These are phyloP conservation scores for Candida maris DNA, from an alignment of 805 yeast species.

Conservation along the genomic window DNA sequence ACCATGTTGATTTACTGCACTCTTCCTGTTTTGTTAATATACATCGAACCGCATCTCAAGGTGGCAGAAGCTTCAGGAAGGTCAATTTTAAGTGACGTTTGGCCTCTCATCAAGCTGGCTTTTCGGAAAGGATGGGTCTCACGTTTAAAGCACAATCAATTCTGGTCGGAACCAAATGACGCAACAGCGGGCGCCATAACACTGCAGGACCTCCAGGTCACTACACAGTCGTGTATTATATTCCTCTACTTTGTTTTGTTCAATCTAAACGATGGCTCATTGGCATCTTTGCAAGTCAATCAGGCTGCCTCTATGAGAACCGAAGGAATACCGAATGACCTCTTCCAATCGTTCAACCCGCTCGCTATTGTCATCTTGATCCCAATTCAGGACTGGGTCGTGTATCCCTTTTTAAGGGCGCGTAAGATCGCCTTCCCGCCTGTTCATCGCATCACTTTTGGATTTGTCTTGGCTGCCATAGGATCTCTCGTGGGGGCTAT, in stretches of 20 bases:
- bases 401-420: slow-evolving; percentile 45
- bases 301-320: slow-evolving; percentile 51
- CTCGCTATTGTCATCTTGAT: slow-evolving; percentile 47
- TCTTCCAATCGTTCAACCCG: slow-evolving; percentile 51
- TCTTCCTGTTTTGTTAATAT: slow-evolving; percentile 42
- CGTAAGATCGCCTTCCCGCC: slow-evolving; percentile 39
- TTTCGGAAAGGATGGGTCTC: slow-evolving; percentile 39
- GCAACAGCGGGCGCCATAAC: slow-evolving; percentile 22
- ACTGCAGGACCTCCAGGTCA: slow-evolving; percentile 40
- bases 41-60: slow-evolving; percentile 33
- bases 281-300: slow-evolving; percentile 44
- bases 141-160: slow-evolving; percentile 34
- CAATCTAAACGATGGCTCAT: slow-evolving; percentile 43
- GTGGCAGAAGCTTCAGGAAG: slow-evolving; percentile 38
- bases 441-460: slow-evolving; percentile 42
- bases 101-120: slow-evolving; percentile 35
- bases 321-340: slow-evolving; percentile 53
- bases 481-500: slow-evolving; percentile 48
- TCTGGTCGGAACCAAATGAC: slow-evolving; percentile 37
- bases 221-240: slow-evolving; percentile 42
- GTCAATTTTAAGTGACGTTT: slow-evolving; percentile 39
- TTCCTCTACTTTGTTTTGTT: slow-evolving; percentile 40
- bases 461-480: slow-evolving; percentile 42
- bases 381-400: slow-evolving; percentile 43
- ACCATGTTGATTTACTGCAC: slow-evolving; percentile 51